phyloP scores from a whole-genome alignment of 352 stramenopile genomes.

The Phytophthora sp. region DNA sequence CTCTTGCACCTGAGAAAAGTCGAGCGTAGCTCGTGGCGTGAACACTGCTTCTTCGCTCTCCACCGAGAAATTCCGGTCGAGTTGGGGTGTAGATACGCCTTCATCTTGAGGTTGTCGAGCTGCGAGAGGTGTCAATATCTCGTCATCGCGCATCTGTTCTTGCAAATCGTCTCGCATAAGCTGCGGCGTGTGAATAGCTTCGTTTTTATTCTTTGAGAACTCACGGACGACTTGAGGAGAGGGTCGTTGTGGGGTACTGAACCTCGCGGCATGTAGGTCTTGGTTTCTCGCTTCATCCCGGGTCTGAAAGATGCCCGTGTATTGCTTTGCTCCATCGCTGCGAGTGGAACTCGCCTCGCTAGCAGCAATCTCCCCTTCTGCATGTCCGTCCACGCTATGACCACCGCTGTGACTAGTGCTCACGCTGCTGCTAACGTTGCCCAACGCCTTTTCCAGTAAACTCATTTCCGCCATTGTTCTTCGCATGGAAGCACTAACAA shows the following conservation, averaged over 20 bases:
- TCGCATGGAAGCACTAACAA: constrained; percentile 46
- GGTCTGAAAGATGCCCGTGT: neutral
- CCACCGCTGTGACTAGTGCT: constrained; percentile 37
- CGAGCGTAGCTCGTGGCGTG: neutral
- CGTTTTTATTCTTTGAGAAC: neutral
- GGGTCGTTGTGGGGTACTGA: constrained; percentile 4
- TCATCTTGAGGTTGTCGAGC: neutral
- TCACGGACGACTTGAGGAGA: constrained; percentile 1
- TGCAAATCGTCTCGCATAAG: neutral
- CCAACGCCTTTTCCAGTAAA: constrained; percentile 68
- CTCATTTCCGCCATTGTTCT: constrained; percentile 71
- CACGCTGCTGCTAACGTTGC: constrained; percentile 68
- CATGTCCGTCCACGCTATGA: constrained; percentile 4
- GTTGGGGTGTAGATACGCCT: neutral
- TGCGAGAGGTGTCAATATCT: neutral
- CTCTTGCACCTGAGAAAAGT: constrained; percentile 5
- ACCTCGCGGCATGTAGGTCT: constrained; percentile 1
- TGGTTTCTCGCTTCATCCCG: constrained; percentile 10
- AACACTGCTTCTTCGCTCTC: constrained; percentile 10
- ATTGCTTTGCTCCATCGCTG: neutral
- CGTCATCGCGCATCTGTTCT: constrained; percentile 3
- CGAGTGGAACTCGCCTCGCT: constrained; percentile 8
- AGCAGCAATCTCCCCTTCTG: constrained; percentile 3
- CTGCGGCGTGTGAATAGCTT: constrained; percentile 6
- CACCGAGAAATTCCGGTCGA: neutral